A percentile compares a stretch with the other conserved stretches of the same genome.
These are phyloP conservation scores for Venturiaceae sp. DNA, from an alignment of 2,329 filamentous ascomycete genomes.

Conservation along the genomic window DNA sequence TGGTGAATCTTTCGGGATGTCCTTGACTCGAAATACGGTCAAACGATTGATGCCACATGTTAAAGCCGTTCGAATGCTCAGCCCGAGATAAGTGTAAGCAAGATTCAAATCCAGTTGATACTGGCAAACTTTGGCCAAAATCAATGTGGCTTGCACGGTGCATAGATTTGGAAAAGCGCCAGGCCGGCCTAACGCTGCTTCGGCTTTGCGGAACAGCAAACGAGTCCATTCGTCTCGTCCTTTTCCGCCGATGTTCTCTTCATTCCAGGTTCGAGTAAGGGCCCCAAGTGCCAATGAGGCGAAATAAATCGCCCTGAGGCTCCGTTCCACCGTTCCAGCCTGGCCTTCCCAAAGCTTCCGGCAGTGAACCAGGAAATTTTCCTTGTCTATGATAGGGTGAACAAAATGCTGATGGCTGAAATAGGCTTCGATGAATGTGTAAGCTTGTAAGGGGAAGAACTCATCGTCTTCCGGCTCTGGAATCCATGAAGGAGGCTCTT, in stretches of 20 bases:
- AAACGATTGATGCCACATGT: constrained; percentile 40
- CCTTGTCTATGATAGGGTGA: constrained; percentile 38
- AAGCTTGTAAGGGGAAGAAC: constrained; percentile 35
- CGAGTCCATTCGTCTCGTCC: constrained; percentile 37
- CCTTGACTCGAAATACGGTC: background rate
- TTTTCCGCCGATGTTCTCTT: constrained; percentile 32
- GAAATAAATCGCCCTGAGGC: constrained; percentile 38
- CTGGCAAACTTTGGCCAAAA: constrained; percentile 41
- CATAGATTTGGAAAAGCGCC: constrained; percentile 37
- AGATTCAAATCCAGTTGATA: constrained; percentile 39
- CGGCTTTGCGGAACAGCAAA: constrained; percentile 34
- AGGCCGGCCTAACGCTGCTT: constrained; percentile 26
- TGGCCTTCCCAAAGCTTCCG: constrained; percentile 33
- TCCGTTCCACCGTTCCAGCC: constrained; percentile 21
- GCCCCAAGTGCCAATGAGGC: constrained; percentile 38
- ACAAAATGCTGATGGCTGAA: constrained; percentile 40
- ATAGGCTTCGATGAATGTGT: constrained; percentile 36
- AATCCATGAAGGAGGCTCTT: constrained; percentile 6
- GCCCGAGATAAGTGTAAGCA: constrained; percentile 39
- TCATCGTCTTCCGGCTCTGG: constrained; percentile 14
- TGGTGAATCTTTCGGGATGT: constrained; percentile 3
- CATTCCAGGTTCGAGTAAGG: constrained; percentile 33
- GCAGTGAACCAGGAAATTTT: constrained; percentile 31
- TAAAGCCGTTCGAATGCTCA: constrained; percentile 37
- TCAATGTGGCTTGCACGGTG: constrained; percentile 37